Conservation (phyloP, 2,329 filamentous ascomycete species). For the Colletotrichum incanum region DNA sequence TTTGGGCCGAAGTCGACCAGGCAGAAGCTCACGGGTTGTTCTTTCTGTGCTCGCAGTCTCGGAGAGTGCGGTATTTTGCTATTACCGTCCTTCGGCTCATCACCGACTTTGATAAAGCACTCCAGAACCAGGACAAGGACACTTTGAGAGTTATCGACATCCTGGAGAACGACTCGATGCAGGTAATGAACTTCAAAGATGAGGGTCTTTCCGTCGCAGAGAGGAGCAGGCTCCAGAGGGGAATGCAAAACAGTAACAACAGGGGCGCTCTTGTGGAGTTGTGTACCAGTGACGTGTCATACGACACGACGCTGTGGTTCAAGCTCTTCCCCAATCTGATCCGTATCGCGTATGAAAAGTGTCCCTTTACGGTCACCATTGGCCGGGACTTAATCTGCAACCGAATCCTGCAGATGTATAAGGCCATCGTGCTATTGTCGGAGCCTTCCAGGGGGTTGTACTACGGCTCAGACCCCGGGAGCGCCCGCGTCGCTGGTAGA, state of each 20-base stretch:
- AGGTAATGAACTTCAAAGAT: conserved; percentile 93
- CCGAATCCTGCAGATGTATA: conserved; percentile 93
- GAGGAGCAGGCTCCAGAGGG: conserved; percentile 90
- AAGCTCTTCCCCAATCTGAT: conserved; percentile 98
- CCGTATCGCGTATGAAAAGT: conserved; percentile 90
- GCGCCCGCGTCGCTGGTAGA: conserved; percentile 65
- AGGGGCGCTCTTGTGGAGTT: conserved; percentile 92
- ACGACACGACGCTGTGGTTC: conserved; percentile 96
- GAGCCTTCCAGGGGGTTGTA: conserved; percentile 79
- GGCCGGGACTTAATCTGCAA: conserved; percentile 94
- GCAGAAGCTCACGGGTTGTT: conserved; percentile 97
- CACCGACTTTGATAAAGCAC: conserved; percentile 91
- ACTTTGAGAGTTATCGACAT: conserved; percentile 88
- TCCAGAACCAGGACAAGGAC: conserved; percentile 77
- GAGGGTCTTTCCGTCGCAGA: conserved; percentile 94
- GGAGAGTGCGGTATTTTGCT: conserved; percentile 89
- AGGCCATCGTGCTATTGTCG: conserved; percentile 83
- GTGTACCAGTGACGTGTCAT: conserved; percentile 94
- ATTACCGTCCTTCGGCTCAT: conserved; percentile 94
- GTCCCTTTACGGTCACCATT: conserved; percentile 91
- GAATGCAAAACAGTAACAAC: conserved; percentile 86
- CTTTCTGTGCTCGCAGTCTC: conserved; percentile 96
- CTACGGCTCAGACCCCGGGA: conserved; percentile 73
- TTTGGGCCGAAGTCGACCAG: conserved; percentile 95
- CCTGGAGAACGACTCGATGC: conserved; percentile 88